phyloP scores from a whole-genome alignment of 164 flowering plant genomes.

The Warburgia ugandensis region DNA sequence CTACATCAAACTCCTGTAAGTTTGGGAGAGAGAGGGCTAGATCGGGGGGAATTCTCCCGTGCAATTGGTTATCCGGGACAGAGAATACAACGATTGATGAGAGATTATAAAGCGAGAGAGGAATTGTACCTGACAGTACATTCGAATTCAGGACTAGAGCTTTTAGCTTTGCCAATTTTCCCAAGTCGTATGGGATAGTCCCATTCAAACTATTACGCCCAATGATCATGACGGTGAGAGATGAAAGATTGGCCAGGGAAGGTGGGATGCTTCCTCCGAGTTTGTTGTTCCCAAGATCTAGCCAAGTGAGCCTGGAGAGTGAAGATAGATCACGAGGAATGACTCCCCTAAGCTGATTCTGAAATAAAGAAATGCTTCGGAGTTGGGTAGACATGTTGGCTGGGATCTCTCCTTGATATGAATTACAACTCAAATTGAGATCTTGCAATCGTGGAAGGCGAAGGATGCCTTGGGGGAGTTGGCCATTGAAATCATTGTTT shows the following conservation, averaged over 20 bases:
- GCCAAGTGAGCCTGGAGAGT: background rate
- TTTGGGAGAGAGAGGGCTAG: conserved; percentile 8
- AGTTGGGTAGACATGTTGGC: conserved; percentile 20
- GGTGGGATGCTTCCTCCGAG: conserved; percentile 17
- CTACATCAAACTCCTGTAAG: conserved; percentile 5
- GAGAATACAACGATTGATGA: conserved; percentile 12
- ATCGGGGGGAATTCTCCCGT: conserved; percentile 10
- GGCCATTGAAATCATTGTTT: background rate
- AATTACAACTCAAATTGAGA: conserved; percentile 25
- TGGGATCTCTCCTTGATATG: conserved; percentile 27
- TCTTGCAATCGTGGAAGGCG: conserved; percentile 19
- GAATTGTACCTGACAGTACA: conserved; percentile 2
- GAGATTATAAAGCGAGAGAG: conserved; percentile 2
- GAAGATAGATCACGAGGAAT: background rate
- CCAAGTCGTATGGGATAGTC: conserved; percentile 1
- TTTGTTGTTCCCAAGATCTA: conserved; percentile 6
- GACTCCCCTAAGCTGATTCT: conserved; percentile 1
- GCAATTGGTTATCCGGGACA: background rate
- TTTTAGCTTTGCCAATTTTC: background rate
- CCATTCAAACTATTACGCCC: conserved; percentile 1
- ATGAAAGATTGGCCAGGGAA: conserved; percentile 16
- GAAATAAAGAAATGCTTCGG: conserved; percentile 14
- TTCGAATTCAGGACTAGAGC: background rate
- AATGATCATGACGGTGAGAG: background rate
- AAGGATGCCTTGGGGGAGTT: conserved; percentile 22